phyloP scores from a whole-genome alignment of 305 asterid genomes.

The Withania somnifera region DNA sequence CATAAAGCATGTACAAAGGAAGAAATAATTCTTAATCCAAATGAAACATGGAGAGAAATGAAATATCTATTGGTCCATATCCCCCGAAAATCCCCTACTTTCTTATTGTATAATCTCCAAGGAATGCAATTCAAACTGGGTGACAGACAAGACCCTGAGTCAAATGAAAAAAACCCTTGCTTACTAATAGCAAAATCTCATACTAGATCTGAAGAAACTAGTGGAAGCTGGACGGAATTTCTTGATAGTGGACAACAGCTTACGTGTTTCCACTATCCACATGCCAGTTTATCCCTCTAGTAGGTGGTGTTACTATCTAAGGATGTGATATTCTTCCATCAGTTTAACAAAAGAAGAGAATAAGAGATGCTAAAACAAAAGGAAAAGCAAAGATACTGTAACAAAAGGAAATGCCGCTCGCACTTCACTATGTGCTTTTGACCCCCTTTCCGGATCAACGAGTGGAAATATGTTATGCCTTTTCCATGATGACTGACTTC shows the following conservation, averaged over 20 bases:
- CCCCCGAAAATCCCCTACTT: not conserved
- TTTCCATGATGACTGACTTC: not conserved
- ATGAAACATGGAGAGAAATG: not conserved
- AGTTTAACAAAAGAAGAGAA: not conserved
- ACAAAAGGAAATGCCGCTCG: not conserved
- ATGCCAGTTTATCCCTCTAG: not conserved
- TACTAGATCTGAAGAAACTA: not conserved
- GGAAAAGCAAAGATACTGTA: too few relatives aligned
- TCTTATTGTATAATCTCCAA: not conserved
- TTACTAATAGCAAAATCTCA: not conserved
- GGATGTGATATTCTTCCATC: not conserved
- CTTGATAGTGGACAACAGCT: not conserved
- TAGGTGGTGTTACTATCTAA: not conserved
- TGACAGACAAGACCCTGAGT: not conserved
- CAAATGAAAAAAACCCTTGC: not conserved
- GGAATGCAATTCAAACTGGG: not conserved
- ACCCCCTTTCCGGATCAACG: not conserved
- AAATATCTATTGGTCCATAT: not conserved
- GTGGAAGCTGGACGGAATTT: not conserved
- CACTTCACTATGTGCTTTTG: not conserved
- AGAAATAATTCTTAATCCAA: not conserved
- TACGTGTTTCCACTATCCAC: not conserved
- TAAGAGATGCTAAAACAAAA: not conserved
- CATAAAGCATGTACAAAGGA: not conserved
- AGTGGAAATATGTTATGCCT: not conserved